These are phyloP conservation scores for Boletus vinaceobasis DNA, from an alignment of 768 basidiomycete species.

Conservation along the genomic window DNA sequence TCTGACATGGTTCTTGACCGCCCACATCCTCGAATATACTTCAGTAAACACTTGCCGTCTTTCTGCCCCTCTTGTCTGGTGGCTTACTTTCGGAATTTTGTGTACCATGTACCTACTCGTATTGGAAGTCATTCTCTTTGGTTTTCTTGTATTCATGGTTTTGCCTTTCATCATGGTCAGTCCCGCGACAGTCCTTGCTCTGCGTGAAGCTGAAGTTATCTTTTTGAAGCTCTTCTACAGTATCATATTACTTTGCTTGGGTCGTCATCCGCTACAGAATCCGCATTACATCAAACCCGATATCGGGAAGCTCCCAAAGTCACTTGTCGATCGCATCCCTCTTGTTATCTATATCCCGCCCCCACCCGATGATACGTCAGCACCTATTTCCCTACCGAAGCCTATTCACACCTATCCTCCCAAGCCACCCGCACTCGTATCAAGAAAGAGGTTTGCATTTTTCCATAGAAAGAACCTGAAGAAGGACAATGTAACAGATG, in stretches of 20 bases:
- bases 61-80: slow-evolving; percentile 81
- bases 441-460: slow-evolving; percentile 53
- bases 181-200: slow-evolving; percentile 4
- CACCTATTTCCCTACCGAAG: slow-evolving; percentile 42
- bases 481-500: slow-evolving; percentile 18
- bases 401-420: slow-evolving; percentile 64
- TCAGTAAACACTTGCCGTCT: slow-evolving; percentile 70
- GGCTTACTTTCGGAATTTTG: slow-evolving; percentile 77
- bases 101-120: slow-evolving; percentile 77
- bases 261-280: slow-evolving; percentile 75
- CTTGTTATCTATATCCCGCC: slow-evolving; percentile 84
- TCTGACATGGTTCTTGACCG: slow-evolving; percentile 79
- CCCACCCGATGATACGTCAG: slow-evolving; percentile 50
- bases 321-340: slow-evolving; percentile 74
- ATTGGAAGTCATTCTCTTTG: slow-evolving; percentile 68
- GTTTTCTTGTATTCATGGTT: slow-evolving; percentile 72
- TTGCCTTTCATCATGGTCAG: slow-evolving; percentile 77
- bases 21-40: slow-evolving; percentile 77
- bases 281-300: slow-evolving; percentile 74
- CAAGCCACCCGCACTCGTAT: slow-evolving; percentile 30
- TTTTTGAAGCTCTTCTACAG: slow-evolving; percentile 67
- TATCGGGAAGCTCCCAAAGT: slow-evolving; percentile 67
- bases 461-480: slow-evolving; percentile 33
- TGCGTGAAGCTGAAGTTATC: slow-evolving; percentile 4
- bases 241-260: slow-evolving; percentile 72